Base-by-base conservation (phyloP, 768 basidiomycete species). In the Russula emetica region DNA sequence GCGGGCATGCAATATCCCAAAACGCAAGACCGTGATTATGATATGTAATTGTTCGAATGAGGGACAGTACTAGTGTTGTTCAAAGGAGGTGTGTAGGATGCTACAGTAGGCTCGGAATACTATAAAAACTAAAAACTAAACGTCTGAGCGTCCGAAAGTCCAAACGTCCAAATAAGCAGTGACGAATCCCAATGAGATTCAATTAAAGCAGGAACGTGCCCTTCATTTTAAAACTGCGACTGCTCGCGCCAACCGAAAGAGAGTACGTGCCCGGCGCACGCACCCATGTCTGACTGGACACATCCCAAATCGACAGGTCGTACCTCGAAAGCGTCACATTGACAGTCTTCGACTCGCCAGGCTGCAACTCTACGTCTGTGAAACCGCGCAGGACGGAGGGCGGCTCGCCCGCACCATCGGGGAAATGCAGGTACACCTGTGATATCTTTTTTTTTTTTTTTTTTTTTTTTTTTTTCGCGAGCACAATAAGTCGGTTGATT, bases 391-490 rank as follows among this genome's bases (percentile, higher is more conserved):
- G 77, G 36, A 92, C 70, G 2, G 83, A 83, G 0, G 90, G 90
- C 3, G 90, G 90, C 70, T 91, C 88, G 42, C 79, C 80, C 3
- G 86, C 78, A 0, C 80, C 82, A 0, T 76, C 58, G 0, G 87
- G 87, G 76, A 85, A 83, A 72, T 87, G 82, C 32, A 92, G 36
- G 74, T 92, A 93, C n/a, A 92, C 73, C 77, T 92, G 90, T 9
- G 89, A 84, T 50, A 86, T 83, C 84, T 89, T 66, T 11, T 10
- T 49, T 13, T 26, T 26, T 13, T 26, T 26, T 89, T 66, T 11
- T 10, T 49, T 13, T 26, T 26, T 89, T 66, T 11, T 10, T 49
- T 13, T 26, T 26, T 26, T 16, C 1, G 10, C 2, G 6, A 7
- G n/a, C 44, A 11, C 44, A 11, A 10, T 50, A 7, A 26, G 5